These are phyloP conservation scores for Amanita exitialis DNA, from an alignment of 768 basidiomycete species.

Conservation along the genomic window DNA sequence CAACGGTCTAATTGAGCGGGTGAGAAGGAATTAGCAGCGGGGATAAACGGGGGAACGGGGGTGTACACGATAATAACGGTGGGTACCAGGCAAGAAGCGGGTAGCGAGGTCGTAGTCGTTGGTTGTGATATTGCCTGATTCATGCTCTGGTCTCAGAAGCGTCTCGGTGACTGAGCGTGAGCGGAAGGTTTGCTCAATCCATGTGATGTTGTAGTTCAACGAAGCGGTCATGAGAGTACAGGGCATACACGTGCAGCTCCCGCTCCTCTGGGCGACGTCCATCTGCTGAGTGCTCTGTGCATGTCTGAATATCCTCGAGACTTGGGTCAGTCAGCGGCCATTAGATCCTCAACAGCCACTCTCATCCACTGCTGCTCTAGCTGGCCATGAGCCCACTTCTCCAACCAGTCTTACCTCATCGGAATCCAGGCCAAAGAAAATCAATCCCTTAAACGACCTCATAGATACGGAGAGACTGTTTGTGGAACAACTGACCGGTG, in stretches of 20 bases:
- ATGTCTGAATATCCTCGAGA: not conserved
- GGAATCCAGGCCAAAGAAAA: conserved; percentile 46
- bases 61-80: conserved; percentile 29
- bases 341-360: conserved; percentile 4
- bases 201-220: conserved; percentile 20
- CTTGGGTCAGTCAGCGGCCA: not conserved
- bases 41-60: conserved; percentile 5
- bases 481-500: conserved; percentile 80
- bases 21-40: not conserved
- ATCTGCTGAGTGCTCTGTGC: not conserved
- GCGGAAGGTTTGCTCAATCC: conserved; percentile 34
- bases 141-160: conserved; percentile 43
- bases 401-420: conserved; percentile 23
- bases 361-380: conserved; percentile 13
- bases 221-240: not conserved
- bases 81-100: conserved; percentile 40
- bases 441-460: conserved; percentile 84
- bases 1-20: conserved; percentile 8
- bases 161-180: conserved; percentile 28
- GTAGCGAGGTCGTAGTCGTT: conserved; percentile 50
- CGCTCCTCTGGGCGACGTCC: not conserved
- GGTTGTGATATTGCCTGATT: conserved; percentile 35
- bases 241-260: not conserved
- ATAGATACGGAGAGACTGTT: conserved; percentile 90
- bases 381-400: conserved; percentile 21